Conservation (phyloP, 2,329 filamentous ascomycete species). For the Penicillium sp. region DNA sequence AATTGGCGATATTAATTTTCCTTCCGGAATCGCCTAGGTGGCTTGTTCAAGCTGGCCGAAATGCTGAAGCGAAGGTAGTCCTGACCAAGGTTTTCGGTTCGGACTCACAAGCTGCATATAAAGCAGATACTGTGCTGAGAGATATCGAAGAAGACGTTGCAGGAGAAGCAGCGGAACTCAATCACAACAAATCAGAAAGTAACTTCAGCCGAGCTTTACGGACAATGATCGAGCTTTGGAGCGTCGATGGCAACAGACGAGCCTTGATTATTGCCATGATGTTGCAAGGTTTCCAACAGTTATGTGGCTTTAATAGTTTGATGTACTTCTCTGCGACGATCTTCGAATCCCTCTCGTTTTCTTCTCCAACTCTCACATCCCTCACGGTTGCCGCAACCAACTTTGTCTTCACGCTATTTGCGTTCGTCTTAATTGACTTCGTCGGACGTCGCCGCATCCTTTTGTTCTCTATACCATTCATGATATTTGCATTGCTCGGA, state of each 20-base stretch:
- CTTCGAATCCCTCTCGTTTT: constrained; percentile 72
- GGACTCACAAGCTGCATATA: constrained; percentile 38
- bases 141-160: constrained; percentile 70
- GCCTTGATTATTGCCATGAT: constrained; percentile 82
- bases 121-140: constrained; percentile 59
- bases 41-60: constrained; percentile 67
- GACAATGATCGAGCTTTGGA: constrained; percentile 29
- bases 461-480: constrained; percentile 77
- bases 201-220: constrained; percentile 27
- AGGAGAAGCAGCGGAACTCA: constrained; percentile 57
- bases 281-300: constrained; percentile 80
- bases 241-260: constrained; percentile 52
- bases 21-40: constrained; percentile 90
- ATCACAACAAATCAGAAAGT: constrained; percentile 19
- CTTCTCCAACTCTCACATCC: constrained; percentile 72
- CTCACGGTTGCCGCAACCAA: constrained; percentile 79
- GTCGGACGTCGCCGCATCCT: constrained; percentile 77
- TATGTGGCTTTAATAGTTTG: constrained; percentile 84
- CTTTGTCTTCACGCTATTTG: constrained; percentile 72
- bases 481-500: constrained; percentile 68
- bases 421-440: constrained; percentile 71
- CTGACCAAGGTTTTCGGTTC: constrained; percentile 61
- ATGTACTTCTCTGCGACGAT: constrained; percentile 91
- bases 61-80: constrained; percentile 60
- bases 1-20: constrained; percentile 62